These are phyloP conservation scores for Schizochytrium sp. DNA, from an alignment of 108 stramenopile genomes.

Conservation along the genomic window DNA sequence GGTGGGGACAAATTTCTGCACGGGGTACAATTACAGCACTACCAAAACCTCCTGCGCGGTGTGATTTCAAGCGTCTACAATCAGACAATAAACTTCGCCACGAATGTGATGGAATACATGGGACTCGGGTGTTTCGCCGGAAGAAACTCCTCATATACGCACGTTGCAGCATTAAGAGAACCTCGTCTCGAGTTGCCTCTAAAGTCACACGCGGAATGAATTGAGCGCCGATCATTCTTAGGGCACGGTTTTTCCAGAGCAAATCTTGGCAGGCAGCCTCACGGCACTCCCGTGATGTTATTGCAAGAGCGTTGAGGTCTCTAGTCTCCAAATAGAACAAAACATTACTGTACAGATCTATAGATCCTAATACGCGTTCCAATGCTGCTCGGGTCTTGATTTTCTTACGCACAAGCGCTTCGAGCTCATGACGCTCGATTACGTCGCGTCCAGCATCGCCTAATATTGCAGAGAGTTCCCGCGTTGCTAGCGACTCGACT, in stretches of 20 bases:
- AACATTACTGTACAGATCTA: not conserved
- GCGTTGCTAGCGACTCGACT: too few relatives aligned
- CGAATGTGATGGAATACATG: not conserved
- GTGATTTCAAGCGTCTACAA: not conserved
- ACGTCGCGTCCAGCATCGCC: too few relatives aligned
- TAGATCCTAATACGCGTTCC: not conserved
- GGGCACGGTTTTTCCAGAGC: conserved; percentile 2
- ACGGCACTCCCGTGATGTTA: not conserved
- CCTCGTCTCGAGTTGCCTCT: conserved; percentile 3
- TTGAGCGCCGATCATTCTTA: not conserved
- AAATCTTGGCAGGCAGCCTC: conserved; percentile 21
- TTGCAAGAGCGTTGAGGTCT: conserved; percentile 31
- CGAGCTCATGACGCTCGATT: too few relatives aligned
- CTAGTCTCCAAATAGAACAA: not conserved
- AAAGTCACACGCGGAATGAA: conserved; percentile 47
- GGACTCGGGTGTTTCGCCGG: not conserved
- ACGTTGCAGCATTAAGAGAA: not conserved
- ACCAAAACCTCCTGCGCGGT: not conserved
- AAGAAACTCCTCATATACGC: not conserved
- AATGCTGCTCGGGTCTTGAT: not conserved
- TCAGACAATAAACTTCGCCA: not conserved
- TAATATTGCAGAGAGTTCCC: too few relatives aligned
- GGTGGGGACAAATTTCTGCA: conserved; percentile 48
- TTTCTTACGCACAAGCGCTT: not conserved
- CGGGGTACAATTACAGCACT: conserved; percentile 37